Conservation (phyloP, 495 filamentous ascomycete genomes). For the Aspergillus cristatus region DNA sequence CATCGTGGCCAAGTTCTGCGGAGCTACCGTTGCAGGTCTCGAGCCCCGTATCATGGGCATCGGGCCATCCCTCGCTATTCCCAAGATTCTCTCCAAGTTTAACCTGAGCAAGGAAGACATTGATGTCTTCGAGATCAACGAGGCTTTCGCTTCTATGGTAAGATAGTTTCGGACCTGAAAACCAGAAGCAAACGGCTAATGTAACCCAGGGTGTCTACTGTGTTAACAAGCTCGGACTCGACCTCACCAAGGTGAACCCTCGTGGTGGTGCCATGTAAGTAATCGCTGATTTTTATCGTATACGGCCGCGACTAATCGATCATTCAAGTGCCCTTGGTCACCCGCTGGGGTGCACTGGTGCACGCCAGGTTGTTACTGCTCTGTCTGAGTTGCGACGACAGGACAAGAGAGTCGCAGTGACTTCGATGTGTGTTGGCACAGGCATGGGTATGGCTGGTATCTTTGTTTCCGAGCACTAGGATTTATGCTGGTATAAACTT, state of each 20-base stretch:
- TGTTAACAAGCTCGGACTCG: conserved; percentile 63
- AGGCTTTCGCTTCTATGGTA: conserved; percentile 95
- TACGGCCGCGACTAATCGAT: no score
- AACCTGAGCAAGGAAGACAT: conserved; percentile 68
- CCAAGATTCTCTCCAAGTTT: conserved; percentile 79
- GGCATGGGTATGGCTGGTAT: conserved; percentile 49
- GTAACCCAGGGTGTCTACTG: conserved; percentile 63
- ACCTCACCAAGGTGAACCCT: conserved; percentile 80
- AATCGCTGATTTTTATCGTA: not conserved
- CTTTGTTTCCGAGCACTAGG: conserved; percentile 43
- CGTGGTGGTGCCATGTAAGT: conserved; percentile 65
- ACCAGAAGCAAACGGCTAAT: conserved; percentile 5
- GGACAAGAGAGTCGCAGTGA: conserved; percentile 72
- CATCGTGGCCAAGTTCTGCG: conserved; percentile 85
- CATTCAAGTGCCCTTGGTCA: conserved; percentile 74
- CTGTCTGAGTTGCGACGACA: conserved; percentile 66
- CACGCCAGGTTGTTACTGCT: conserved; percentile 76
- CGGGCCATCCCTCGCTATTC: conserved; percentile 83
- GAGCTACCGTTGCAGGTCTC: conserved; percentile 77
- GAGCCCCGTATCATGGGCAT: conserved; percentile 96
- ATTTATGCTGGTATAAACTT: not conserved
- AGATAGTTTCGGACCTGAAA: not conserved
- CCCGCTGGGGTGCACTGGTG: conserved; percentile 69
- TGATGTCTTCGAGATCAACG: conserved; percentile 90
- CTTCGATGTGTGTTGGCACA: conserved; percentile 82